Percentiles rank a stretch among this genome's conserved stretches.
These are phyloP conservation scores for Kodamaea fukazawae DNA, from an alignment of 805 yeast genomes.

Conservation along the genomic window DNA sequence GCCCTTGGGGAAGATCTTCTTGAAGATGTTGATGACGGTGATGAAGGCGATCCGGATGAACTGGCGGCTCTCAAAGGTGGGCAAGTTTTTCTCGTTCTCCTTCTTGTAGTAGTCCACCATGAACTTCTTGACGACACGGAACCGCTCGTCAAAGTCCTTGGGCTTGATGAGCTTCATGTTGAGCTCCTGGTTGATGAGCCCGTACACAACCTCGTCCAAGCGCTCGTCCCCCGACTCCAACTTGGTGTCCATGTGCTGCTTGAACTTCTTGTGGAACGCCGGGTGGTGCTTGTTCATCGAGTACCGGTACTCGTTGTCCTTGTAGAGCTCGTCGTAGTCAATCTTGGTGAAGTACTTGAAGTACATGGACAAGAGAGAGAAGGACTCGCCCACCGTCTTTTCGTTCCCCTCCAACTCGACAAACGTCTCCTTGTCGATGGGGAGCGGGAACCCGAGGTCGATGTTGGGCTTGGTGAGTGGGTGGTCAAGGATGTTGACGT, in stretches of 20 bases:
- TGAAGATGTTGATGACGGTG: slow-evolving; percentile 33
- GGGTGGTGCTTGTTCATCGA: slow-evolving; percentile 31
- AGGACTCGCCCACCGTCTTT: slow-evolving; percentile 19
- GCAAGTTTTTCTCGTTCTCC: slow-evolving; percentile 38
- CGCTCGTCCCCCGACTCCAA: slow-evolving; percentile 31
- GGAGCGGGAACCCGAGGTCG: slow-evolving; percentile 37
- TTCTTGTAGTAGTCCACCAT: slow-evolving; percentile 36
- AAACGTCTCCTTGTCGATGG: slow-evolving; percentile 32
- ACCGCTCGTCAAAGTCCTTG: slow-evolving; percentile 30
- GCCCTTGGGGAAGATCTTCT: slow-evolving; percentile 42
- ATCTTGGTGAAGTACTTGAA: slow-evolving; percentile 28
- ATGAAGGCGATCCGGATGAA: slow-evolving; percentile 36
- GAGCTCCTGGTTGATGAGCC: slow-evolving; percentile 36
- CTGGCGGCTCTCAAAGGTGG: slow-evolving; percentile 24
- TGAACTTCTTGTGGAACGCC: slow-evolving; percentile 26
- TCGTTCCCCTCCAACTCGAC: slow-evolving; percentile 30
- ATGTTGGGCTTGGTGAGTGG: slow-evolving; percentile 30
- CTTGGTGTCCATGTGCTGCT: slow-evolving; percentile 31
- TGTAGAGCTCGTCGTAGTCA: slow-evolving; percentile 30
- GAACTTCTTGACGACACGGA: slow-evolving; percentile 35
- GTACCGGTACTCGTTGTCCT: slow-evolving; percentile 32
- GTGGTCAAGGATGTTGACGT: slow-evolving; percentile 38
- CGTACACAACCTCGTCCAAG: slow-evolving; percentile 35
- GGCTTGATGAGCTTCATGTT: slow-evolving; percentile 36
- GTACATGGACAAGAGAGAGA: slow-evolving; percentile 29